These are phyloP conservation scores for Cantharellus cinnabarinus DNA, from an alignment of 768 basidiomycete species.

Conservation along the genomic window DNA sequence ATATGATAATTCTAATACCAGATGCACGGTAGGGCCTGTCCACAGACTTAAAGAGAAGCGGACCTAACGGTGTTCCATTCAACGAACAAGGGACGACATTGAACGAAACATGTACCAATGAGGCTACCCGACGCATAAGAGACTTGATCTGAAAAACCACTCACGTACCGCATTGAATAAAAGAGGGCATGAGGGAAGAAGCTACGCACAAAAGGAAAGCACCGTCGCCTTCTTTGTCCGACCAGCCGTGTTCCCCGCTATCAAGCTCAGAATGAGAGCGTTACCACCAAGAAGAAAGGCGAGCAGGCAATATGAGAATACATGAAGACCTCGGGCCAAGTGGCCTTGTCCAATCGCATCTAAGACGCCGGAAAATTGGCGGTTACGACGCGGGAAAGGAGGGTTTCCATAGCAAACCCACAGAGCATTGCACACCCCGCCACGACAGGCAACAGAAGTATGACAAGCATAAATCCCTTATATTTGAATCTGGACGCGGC, in stretches of 20 bases:
- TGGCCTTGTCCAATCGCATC: constrained; percentile 6
- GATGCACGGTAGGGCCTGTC: not conserved
- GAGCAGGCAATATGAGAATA: constrained; percentile 13
- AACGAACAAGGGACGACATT: not conserved
- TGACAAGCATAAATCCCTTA: not conserved
- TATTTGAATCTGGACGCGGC: not conserved
- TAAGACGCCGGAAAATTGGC: not conserved
- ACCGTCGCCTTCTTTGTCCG: not conserved
- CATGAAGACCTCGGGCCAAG: constrained; percentile 12
- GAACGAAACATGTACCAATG: not conserved
- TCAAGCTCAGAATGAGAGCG: constrained; percentile 17
- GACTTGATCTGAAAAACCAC: not conserved
- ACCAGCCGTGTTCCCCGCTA: constrained; percentile 16
- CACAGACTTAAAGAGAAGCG: not conserved
- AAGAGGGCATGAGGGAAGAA: not conserved
- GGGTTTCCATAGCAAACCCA: not conserved
- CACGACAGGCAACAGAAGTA: not conserved
- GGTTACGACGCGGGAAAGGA: not conserved
- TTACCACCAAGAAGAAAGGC: constrained; percentile 18
- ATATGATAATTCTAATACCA: not conserved
- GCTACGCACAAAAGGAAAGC: not conserved
- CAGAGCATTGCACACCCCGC: not conserved
- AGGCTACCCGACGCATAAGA: not conserved
- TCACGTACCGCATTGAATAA: not conserved
- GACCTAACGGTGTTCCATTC: not conserved